Evolutionary conservation across 208 protist genomes (phyloP).

Genomic region (Lotmaria passim): DNA sequence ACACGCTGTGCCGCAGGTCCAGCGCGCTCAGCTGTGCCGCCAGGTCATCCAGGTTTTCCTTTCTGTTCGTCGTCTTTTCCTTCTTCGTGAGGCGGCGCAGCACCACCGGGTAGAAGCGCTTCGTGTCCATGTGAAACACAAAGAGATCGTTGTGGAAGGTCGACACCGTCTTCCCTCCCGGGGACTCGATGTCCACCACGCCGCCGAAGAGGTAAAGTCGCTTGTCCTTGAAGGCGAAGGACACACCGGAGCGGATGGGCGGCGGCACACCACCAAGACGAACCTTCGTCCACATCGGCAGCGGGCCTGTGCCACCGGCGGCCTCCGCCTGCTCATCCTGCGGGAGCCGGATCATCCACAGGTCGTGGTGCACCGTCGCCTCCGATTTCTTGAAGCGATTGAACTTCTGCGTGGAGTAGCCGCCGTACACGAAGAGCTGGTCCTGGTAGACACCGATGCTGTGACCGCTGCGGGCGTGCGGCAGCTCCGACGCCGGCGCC

Average conservation of each 20-base stretch:
- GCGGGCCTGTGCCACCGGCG: slow-evolving; percentile 1
- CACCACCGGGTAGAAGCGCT: slow-evolving; percentile 89
- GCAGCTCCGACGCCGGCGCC: slow-evolving; percentile 43
- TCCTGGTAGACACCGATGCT: slow-evolving; percentile 85
- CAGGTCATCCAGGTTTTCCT: slow-evolving; percentile 47
- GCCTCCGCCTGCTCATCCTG: not conserved
- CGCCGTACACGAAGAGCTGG: slow-evolving; percentile 90
- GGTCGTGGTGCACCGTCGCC: slow-evolving; percentile 89
- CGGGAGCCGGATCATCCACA: slow-evolving; percentile 79
- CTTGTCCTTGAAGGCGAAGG: slow-evolving; percentile 71
- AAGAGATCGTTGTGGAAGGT: slow-evolving; percentile 92
- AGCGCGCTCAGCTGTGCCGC: slow-evolving; percentile 69
- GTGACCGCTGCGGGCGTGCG: slow-evolving; percentile 82
- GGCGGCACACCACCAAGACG: slow-evolving; percentile 85
- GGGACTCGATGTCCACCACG: slow-evolving; percentile 89
- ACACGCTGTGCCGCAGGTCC: slow-evolving; percentile 39
- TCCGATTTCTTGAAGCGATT: slow-evolving; percentile 91
- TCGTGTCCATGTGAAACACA: slow-evolving; percentile 90
- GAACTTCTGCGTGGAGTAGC: slow-evolving; percentile 88
- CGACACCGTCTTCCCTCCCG: slow-evolving; percentile 84
- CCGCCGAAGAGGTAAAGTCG: slow-evolving; percentile 92
- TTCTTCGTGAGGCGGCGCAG: slow-evolving; percentile 47
- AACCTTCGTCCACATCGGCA: slow-evolving; percentile 79
- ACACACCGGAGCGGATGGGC: slow-evolving; percentile 79
- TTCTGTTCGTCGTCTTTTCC: not conserved